phyloP scores from a whole-genome alignment of 805 yeast species.

The Dipodascus albidus region DNA sequence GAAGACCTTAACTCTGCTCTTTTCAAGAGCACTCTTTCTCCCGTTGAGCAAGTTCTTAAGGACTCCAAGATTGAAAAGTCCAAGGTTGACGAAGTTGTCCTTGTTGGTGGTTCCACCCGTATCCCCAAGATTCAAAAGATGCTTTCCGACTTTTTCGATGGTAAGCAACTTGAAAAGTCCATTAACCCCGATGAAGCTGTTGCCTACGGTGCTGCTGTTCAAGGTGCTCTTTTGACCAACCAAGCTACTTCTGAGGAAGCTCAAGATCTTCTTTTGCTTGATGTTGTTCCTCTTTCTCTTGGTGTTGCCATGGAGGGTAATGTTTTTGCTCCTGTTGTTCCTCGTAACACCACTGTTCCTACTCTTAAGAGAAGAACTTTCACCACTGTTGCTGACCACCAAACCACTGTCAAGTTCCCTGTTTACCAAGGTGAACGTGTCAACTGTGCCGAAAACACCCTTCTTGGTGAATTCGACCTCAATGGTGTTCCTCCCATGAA shows the following conservation, averaged over 20 bases:
- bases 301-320: constrained; percentile 99
- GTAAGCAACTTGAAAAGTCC: constrained; percentile 92
- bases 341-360: constrained; percentile 99
- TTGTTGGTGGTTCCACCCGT: constrained; percentile 98
- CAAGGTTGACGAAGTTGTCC: constrained; percentile 85
- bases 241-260: constrained; percentile 73
- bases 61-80: constrained; percentile 80
- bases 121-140: constrained; percentile 96
- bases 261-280: constrained; percentile 89
- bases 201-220: constrained; percentile 99
- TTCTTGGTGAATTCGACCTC: constrained; percentile 96
- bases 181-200: constrained; percentile 99
- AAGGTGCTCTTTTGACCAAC: constrained; percentile 97
- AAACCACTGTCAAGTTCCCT: constrained; percentile 97
- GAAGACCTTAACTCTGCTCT: constrained; percentile 90
- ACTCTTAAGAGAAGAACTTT: constrained; percentile 97
- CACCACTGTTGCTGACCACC: constrained; percentile 98
- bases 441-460: constrained; percentile 94
- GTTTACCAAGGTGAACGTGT: constrained; percentile 99
- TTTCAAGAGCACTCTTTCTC: constrained; percentile 88
- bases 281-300: constrained; percentile 95
- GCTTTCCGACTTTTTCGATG: constrained; percentile 89
- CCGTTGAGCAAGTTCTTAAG: constrained; percentile 90
- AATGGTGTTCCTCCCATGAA: constrained; percentile 96
- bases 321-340: constrained; percentile 96